Evolutionary conservation across 2,329 filamentous ascomycete species (phyloP).

Genomic region (Knoxdaviesia proteae): DNA sequence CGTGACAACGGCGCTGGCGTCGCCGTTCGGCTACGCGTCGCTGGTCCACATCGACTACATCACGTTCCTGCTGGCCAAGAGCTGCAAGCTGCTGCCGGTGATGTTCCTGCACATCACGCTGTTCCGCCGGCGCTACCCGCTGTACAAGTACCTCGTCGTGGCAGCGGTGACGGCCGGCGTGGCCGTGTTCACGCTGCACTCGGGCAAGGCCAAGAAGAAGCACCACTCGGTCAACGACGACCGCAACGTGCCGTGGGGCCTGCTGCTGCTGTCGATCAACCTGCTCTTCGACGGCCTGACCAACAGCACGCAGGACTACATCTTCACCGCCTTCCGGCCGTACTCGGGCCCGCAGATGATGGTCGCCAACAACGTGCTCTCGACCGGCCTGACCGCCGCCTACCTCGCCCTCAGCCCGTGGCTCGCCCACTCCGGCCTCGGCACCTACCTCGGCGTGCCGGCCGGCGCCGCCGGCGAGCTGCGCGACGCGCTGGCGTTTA

Average conservation of each 20-base stretch:
- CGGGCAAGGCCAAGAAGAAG: constrained; percentile 33
- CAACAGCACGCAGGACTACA: constrained; percentile 90
- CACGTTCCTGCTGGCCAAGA: constrained; percentile 91
- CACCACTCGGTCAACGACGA: constrained; percentile 20
- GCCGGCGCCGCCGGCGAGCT: constrained; percentile 56
- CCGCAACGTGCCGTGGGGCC: constrained; percentile 52
- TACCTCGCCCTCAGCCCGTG: constrained; percentile 68
- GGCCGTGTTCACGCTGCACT: constrained; percentile 83
- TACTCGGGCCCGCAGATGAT: constrained; percentile 97
- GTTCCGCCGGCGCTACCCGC: constrained; percentile 71
- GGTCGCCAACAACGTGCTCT: constrained; percentile 88
- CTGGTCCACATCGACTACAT: constrained; percentile 94
- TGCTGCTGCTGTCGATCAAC: constrained; percentile 71
- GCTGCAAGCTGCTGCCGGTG: constrained; percentile 95
- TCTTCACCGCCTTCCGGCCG: constrained; percentile 60
- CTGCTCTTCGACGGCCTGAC: constrained; percentile 89
- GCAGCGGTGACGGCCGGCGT: constrained; percentile 79
- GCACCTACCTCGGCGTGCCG: constrained; percentile 45
- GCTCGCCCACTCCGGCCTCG: constrained; percentile 45
- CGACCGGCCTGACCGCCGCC: constrained; percentile 50
- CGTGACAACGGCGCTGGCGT: constrained; percentile 69
- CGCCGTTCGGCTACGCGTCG: constrained; percentile 87
- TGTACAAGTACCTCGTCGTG: constrained; percentile 94
- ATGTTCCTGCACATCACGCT: constrained; percentile 92
- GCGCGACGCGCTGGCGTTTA: constrained; percentile 56